Evolutionary conservation across 2,329 filamentous ascomycete genomes (phyloP), one percentile per base, ranked within the genome.

Genomic region (Leptosphaerulina australis): DNA sequence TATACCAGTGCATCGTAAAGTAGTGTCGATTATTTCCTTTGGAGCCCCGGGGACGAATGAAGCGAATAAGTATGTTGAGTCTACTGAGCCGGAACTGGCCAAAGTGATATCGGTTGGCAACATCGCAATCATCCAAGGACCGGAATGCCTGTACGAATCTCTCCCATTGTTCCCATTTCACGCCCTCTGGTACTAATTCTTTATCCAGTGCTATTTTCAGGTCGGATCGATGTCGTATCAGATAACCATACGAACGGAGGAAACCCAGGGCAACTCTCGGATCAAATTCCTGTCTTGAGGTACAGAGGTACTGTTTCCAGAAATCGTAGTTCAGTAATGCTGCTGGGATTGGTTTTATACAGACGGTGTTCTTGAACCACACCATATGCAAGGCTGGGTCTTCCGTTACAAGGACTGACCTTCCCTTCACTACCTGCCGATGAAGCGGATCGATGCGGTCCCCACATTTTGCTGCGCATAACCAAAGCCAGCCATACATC

Each of bases 381-480:
- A 62, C 48, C 1, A 66, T 47, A 43, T 66, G 59, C 31, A 66
- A 26, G 1, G 35, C 36, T 3, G 56, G 30, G 5, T 60, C 54
- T 40, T 64, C 59, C 6, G 60, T 58, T 20, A 61, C 31, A 30
- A 64, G 25, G 15, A 66, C 59, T 15, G 56, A 36, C 5, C 60
- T 37, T 17, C 10, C 20, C 20, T 37, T 37, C 8, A 37, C 35
- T 11, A 11, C 25, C 20, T 37, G 35, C 10, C 20, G 24, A 14
- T 25, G 24, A 11, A 37, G 5, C 6, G 35, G 35, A 5, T 37
- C 35, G 35, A 37, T 14, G 20, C 21, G 24, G 11, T 25, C 14
- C 10, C 35, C 35, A 3, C 12, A 26, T 11, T n/a, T 24, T 15
- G 20, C 20, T 15, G 35, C 35, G 14, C 24, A 20, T 5, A 3